phyloP scores from a whole-genome alignment of 257 asterid species.

The Datura wrightii region DNA sequence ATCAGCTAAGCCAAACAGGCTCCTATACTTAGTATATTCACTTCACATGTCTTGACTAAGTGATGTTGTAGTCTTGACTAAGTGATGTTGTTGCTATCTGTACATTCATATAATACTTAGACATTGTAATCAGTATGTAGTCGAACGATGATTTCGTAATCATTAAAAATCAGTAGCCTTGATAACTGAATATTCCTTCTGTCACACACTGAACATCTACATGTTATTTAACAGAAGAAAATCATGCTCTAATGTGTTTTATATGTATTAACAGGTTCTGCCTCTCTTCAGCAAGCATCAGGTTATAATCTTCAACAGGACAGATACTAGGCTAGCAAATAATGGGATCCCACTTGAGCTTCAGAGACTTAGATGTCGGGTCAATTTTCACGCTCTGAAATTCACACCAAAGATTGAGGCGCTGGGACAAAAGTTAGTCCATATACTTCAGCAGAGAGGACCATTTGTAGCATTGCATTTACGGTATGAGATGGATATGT shows the following conservation, averaged over 20 bases:
- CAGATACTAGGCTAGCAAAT: slow-evolving; percentile 85
- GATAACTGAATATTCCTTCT: not conserved
- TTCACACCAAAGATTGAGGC: slow-evolving; percentile 88
- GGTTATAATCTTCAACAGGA: slow-evolving; percentile 85
- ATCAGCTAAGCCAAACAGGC: not conserved
- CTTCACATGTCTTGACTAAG: not conserved
- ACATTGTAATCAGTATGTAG: slow-evolving; percentile 6
- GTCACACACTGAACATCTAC: not conserved
- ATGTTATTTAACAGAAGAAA: not conserved
- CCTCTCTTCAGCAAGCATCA: slow-evolving; percentile 79
- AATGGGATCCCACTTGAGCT: slow-evolving; percentile 80
- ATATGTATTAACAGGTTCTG: slow-evolving; percentile 58
- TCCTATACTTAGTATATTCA: not conserved
- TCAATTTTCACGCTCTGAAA: slow-evolving; percentile 81
- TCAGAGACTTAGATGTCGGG: slow-evolving; percentile 87
- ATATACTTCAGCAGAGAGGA: slow-evolving; percentile 67
- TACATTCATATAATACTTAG: not conserved
- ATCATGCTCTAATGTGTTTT: slow-evolving; percentile 25
- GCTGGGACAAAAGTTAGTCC: slow-evolving; percentile 73
- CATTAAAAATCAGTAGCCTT: not conserved
- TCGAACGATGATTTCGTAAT: not conserved
- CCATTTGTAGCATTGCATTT: slow-evolving; percentile 84
- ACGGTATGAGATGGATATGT: slow-evolving; percentile 97
- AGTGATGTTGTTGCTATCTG: not conserved
- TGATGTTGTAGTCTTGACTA: not conserved